Percentiles rank a stretch among this genome's conserved stretches.
Conservation (phyloP, 257 asterid species). For the Dorcoceras hygrometricum region DNA sequence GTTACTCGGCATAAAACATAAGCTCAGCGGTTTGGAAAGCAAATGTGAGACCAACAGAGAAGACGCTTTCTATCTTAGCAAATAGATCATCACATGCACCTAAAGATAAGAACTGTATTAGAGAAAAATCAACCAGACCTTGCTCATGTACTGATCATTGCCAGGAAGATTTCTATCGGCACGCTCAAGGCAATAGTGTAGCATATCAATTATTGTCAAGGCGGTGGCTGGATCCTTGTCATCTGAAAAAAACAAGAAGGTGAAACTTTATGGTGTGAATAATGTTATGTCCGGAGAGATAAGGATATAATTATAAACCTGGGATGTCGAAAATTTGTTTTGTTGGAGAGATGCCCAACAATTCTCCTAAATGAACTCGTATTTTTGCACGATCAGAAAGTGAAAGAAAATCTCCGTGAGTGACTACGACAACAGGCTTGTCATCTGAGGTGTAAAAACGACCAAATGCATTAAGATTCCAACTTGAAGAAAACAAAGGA, state of each 20-base stretch:
- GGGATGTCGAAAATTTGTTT: slow-evolving; percentile 77
- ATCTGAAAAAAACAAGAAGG: slow-evolving; percentile 39
- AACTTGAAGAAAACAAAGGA: background rate
- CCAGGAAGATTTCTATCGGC: slow-evolving; percentile 67
- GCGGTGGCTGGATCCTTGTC: slow-evolving; percentile 42
- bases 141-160: slow-evolving; percentile 22
- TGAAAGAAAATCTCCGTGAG: slow-evolving; percentile 82
- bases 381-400: slow-evolving; percentile 54
- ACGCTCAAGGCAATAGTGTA: slow-evolving; percentile 59
- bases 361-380: slow-evolving; percentile 57
- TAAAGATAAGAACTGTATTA: background rate
- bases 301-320: slow-evolving; percentile 36
- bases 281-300: background rate
- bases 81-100: slow-evolving; percentile 8
- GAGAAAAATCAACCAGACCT: slow-evolving; percentile 41
- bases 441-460: slow-evolving; percentile 50
- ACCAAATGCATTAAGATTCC: slow-evolving; percentile 11
- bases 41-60: background rate
- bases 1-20: background rate
- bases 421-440: slow-evolving; percentile 78
- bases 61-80: background rate
- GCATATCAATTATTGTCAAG: slow-evolving; percentile 48
- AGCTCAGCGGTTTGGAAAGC: background rate
- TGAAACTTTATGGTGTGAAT: background rate
- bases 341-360: slow-evolving; percentile 71